Conservation (phyloP, 495 filamentous ascomycete genomes). For the Penicillium atrosanguineum region DNA sequence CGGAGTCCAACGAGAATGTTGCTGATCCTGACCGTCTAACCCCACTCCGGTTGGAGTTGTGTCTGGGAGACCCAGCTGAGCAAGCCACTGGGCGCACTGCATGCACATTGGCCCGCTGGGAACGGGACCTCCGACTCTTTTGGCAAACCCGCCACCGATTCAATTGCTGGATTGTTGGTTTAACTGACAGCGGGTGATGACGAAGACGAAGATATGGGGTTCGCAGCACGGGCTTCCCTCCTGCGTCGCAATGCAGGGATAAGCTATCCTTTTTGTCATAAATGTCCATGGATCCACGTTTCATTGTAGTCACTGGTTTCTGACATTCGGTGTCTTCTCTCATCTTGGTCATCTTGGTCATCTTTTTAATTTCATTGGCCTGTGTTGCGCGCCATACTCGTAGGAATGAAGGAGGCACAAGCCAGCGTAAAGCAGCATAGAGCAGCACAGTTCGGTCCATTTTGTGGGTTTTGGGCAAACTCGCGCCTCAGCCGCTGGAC, state of each 20-base stretch:
- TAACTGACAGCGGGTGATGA: conserved; percentile 23
- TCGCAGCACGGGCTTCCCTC: conserved; percentile 11
- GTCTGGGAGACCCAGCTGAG: conserved; percentile 11
- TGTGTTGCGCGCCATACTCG: not conserved
- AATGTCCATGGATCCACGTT: not conserved
- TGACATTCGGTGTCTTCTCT: not conserved
- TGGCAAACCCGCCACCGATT: conserved; percentile 12
- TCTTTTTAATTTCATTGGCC: conserved; percentile 11
- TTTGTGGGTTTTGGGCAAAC: conserved; percentile 7
- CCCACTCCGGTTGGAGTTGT: conserved; percentile 13
- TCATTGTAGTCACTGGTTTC: not conserved
- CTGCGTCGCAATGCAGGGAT: conserved; percentile 9
- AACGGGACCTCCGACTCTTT: conserved; percentile 6
- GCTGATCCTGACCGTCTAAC: conserved; percentile 24
- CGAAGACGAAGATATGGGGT: conserved; percentile 23
- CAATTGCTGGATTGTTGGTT: conserved; percentile 13
- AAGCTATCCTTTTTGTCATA: not conserved
- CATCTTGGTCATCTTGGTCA: not conserved
- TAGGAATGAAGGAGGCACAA: not conserved
- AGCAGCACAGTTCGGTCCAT: not conserved
- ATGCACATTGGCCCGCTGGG: conserved; percentile 14
- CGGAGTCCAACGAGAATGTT: conserved; percentile 25
- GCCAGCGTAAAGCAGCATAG: not conserved
- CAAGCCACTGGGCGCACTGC: conserved; percentile 21
- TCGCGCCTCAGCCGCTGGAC: conserved; percentile 18